These are phyloP conservation scores for Deinandra increscens DNA, from an alignment of 129 eudicot genomes.

Conservation along the genomic window DNA sequence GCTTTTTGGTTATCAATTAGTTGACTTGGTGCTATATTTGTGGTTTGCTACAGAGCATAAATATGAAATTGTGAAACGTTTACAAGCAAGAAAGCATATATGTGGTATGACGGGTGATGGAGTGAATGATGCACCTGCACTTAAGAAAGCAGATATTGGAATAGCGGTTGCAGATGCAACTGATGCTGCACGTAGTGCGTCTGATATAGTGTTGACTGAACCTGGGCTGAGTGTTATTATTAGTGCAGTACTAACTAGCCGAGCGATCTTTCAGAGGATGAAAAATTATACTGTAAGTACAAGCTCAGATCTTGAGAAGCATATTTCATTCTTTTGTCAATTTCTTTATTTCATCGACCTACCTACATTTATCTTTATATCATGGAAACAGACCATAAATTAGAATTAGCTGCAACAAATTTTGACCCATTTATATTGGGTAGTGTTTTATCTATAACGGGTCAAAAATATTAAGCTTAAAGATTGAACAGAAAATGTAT, in stretches of 20 bases:
- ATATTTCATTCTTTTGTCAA: neutral
- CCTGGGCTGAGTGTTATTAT: constrained; percentile 83
- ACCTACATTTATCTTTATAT: neutral
- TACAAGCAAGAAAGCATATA: constrained; percentile 78
- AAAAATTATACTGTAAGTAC: constrained; percentile 72
- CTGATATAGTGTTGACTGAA: constrained; percentile 82
- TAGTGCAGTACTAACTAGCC: constrained; percentile 77
- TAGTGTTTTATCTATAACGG: neutral
- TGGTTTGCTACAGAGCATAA: constrained; percentile 55
- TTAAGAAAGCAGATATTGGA: constrained; percentile 85
- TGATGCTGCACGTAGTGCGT: constrained; percentile 87
- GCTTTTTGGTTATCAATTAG: constrained; percentile 5
- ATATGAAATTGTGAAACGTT: constrained; percentile 76
- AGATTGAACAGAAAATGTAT: neutral
- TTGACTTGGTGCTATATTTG: constrained; percentile 11
- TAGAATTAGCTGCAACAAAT: neutral
- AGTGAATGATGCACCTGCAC: constrained; percentile 86
- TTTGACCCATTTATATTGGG: neutral
- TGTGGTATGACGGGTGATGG: constrained; percentile 96
- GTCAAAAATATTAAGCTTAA: neutral
- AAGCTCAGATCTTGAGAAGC: constrained; percentile 22
- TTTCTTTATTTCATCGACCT: neutral
- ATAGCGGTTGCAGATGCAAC: constrained; percentile 96
- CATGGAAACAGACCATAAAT: neutral
- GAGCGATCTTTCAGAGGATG: constrained; percentile 90